Base-by-base conservation (phyloP, 2,329 filamentous ascomycete genomes). In the Calonectria montana region DNA sequence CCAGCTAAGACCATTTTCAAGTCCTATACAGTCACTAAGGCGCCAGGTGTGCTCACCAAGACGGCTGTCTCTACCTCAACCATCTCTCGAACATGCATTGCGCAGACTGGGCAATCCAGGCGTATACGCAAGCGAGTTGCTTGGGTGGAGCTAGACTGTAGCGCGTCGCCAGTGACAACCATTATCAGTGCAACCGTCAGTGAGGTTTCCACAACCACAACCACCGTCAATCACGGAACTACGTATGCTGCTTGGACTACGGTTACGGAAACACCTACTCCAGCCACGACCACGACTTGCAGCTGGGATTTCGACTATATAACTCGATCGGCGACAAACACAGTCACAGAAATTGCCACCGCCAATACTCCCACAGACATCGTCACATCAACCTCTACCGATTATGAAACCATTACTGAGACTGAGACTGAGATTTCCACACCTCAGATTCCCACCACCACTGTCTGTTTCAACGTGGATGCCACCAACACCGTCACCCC, bases 401-500 rank as follows among this genome's bases (percentile, higher is more conserved):
- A 29, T 7, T 66, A 43, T 23, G 23, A 55, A 25, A 66, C 64
- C 3, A 45, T 18, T 27, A 47, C 25, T 6, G 64, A 43, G 21
- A 55, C 48, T 23, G 35, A 55, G 4, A 57, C 37, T 18, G 35
- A 23, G 35, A 66, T 48, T 10, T 50, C 27, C n/a, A 53, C 21
- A 4, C 64, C 64, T 47, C 21, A 66, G 10, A 12, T 41, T 13
- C 35, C n/a, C 7, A 66, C 64, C 21, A 57, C 64, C 9, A 66
- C 64, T 16, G 35, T 66, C 47, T 66, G 48, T 31, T 66, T 37
- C 16, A 39, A 66, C 23, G 64, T 66, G 37, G 48, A 41, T 31
- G 48, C 64, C 25, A 66, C 48, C 13, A 27, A 27, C 37, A 66
- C 48, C 9, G 35, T 39, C 16, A 66, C 48, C 12, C 48, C 64